phyloP scores from a whole-genome alignment of 78 protist species.

The Planoprotostelium fungivorum region DNA sequence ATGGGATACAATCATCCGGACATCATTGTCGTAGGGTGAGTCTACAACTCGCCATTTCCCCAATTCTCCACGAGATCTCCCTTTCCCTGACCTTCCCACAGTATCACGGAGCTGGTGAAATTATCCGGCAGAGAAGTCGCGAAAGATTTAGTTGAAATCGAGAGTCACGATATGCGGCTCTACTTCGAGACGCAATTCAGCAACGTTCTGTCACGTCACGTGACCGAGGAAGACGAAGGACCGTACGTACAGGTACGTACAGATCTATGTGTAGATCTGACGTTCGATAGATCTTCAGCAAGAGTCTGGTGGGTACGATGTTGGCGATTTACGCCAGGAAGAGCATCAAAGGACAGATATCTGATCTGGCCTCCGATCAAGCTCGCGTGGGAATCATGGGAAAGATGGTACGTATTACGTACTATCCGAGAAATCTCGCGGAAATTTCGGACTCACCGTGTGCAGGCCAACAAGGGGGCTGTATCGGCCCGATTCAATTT shows the following conservation, averaged over 20 bases:
- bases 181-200: background rate
- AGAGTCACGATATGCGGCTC: background rate
- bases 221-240: background rate
- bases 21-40: background rate
- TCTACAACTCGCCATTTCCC: background rate
- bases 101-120: background rate
- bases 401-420: slow-evolving; percentile 46
- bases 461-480: slow-evolving; percentile 87
- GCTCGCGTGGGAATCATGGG: slow-evolving; percentile 75
- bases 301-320: slow-evolving; percentile 71
- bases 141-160: background rate
- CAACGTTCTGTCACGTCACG: background rate
- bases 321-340: slow-evolving; percentile 52
- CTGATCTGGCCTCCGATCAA: slow-evolving; percentile 24
- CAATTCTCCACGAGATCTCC: background rate
- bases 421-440: background rate
- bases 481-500: slow-evolving; percentile 68
- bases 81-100: too few relatives aligned
- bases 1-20: background rate
- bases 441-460: background rate
- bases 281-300: background rate
- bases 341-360: slow-evolving; percentile 27
- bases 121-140: background rate
- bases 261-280: too few relatives aligned
- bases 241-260: background rate